phyloP scores from a whole-genome alignment of 305 asterid species.

The Andrographis paniculata region DNA sequence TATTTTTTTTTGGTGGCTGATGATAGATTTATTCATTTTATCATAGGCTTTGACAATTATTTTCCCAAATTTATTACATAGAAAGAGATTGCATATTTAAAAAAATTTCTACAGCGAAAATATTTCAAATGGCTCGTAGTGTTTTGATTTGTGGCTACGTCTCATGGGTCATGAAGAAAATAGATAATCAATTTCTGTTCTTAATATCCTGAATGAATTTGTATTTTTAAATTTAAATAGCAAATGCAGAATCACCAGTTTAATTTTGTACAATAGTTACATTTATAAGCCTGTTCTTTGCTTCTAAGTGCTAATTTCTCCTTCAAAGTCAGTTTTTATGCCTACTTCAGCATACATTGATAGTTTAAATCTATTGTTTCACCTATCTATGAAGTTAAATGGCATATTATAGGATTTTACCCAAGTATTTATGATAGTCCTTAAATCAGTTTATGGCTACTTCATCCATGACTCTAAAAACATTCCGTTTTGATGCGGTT shows the following conservation, averaged over 20 bases:
- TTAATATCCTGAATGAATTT: conserved; percentile 14
- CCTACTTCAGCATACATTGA: neutral
- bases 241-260: conserved; percentile 7
- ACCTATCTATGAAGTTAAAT: too few species aligned
- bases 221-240: conserved; percentile 12
- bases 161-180: conserved; percentile 12
- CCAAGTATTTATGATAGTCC: too few species aligned
- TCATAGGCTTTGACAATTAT: too few species aligned
- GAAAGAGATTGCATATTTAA: neutral
- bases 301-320: neutral
- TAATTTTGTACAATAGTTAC: conserved; percentile 1
- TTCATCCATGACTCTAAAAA: too few species aligned
- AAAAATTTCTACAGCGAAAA: neutral
- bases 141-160: conserved; percentile 7
- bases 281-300: neutral
- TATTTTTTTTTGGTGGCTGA: conserved; percentile 14
- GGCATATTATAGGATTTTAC: too few species aligned
- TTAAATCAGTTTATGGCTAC: too few species aligned
- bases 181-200: conserved; percentile 7
- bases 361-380: too few species aligned
- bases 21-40: conserved; percentile 7
- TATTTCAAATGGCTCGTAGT: neutral
- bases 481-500: neutral
- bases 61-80: too few species aligned
- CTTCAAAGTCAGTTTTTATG: neutral